Base-by-base conservation (phyloP, 352 stramenopile genomes). In the Aphanomyces stellatus region DNA sequence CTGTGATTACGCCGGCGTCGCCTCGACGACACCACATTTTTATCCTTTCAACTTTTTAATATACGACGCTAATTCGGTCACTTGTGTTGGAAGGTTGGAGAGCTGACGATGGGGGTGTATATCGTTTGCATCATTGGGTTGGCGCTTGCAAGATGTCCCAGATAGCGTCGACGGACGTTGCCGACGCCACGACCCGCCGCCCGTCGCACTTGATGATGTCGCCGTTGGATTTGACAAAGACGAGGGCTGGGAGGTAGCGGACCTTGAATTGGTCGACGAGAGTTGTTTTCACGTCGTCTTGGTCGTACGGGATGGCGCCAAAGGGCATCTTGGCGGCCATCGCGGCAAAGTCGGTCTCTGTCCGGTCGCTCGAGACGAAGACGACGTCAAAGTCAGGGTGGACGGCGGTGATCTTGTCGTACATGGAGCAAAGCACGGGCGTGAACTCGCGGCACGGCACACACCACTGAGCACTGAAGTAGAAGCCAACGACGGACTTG, bases 381-480 rank as follows among this genome's bases (percentile, higher is more conserved):
- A 97, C 65, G 43, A 97, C 72, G 76, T 98, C 89, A 43, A 97
- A 90, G 55, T 96, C 84, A 17, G 82, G 77, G 73, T 94, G 83
- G 56, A 91, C 75, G 51, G 90, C 81, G 48, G 92, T 70, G 65
- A 97, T 80, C 66, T 96, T 82, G 46, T 96, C 80, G 75, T 98
- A 98, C 33, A 89, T 76, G 42, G 88, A 80, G 69, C 72, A 85
- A 51, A 98, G 81, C 76, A 97, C 88, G 7, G 95, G 94, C 67
- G 94, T 98, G 76, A 99, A 98, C 24, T 79, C 74, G 57, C 88
- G 85, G 79, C 95, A 98, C 34, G 95, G 93, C 37, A 77, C 80
- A 76, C 93, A 98, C 94, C 95, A 98, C 78, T 97, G 85, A 13
- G 95, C 95, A 53, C 81, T 96, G 84, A 98, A 99, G 80, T 98